Conservation (phyloP, 768 basidiomycete genomes). For the Russula abietina region DNA sequence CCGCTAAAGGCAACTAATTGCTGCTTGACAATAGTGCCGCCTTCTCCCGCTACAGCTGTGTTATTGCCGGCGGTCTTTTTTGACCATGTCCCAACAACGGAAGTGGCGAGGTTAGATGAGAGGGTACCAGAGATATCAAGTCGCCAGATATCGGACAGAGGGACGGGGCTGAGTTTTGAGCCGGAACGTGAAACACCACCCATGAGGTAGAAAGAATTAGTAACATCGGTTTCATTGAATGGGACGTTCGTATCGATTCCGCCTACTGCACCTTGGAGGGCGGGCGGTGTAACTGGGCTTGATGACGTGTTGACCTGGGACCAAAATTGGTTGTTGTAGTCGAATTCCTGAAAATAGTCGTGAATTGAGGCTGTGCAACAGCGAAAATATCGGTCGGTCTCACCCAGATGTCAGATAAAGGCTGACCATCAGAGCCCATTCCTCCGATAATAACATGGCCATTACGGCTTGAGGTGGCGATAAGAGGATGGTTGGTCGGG, state of each 20-base stretch:
- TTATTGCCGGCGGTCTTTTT: conserved; percentile 38
- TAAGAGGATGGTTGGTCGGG: conserved; percentile 18
- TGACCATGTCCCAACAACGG: conserved; percentile 55
- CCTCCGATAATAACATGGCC: conserved; percentile 74
- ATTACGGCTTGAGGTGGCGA: conserved; percentile 47
- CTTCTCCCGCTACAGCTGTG: conserved; percentile 43
- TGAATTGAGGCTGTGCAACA: conserved; percentile 14
- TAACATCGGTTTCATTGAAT: conserved; percentile 40
- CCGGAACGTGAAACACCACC: conserved; percentile 56
- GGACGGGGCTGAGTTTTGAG: conserved; percentile 29
- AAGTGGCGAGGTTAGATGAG: conserved; percentile 56
- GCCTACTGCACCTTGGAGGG: conserved; percentile 64
- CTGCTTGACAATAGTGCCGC: conserved; percentile 51
- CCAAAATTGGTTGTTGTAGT: conserved; percentile 76
- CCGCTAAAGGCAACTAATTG: conserved; percentile 56
- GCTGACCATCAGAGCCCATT: conserved; percentile 44
- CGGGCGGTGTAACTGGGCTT: conserved; percentile 52
- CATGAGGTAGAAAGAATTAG: conserved; percentile 66
- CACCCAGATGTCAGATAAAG: conserved; percentile 73
- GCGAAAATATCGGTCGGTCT: conserved; percentile 26
- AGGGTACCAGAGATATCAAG: conserved; percentile 64
- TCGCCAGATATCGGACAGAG: conserved; percentile 66
- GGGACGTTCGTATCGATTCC: conserved; percentile 50
- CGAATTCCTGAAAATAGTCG: conserved; percentile 54
- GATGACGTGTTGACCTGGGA: conserved; percentile 42